phyloP scores from a whole-genome alignment of 2,329 filamentous ascomycete genomes.

The Neonectria ditissima region DNA sequence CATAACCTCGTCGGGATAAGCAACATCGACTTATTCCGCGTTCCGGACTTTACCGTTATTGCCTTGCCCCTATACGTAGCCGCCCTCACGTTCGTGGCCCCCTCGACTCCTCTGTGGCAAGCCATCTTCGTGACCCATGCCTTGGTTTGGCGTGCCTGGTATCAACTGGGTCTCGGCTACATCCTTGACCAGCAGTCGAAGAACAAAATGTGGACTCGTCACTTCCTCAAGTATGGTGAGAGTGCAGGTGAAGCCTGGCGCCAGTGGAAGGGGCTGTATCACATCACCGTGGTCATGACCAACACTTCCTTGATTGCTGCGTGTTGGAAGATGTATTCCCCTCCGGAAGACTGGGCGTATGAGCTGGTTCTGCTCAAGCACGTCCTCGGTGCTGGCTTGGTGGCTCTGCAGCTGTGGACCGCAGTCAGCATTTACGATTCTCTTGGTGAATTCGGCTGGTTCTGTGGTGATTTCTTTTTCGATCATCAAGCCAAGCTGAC shows the following conservation, averaged over 20 bases:
- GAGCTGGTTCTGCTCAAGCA: slow-evolving; percentile 89
- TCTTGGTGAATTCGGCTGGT: slow-evolving; percentile 98
- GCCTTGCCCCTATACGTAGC: slow-evolving; percentile 82
- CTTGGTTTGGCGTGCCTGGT: slow-evolving; percentile 88
- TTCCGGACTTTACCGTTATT: slow-evolving; percentile 84
- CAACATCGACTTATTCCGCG: slow-evolving; percentile 90
- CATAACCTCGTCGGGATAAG: slow-evolving; percentile 86
- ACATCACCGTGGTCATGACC: slow-evolving; percentile 91
- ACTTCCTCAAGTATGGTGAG: slow-evolving; percentile 97
- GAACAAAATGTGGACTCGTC: slow-evolving; percentile 93
- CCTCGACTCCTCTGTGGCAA: slow-evolving; percentile 80
- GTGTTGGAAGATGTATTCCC: slow-evolving; percentile 94
- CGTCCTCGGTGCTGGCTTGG: slow-evolving; percentile 82
- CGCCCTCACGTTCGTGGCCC: slow-evolving; percentile 78
- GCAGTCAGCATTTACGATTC: slow-evolving; percentile 94
- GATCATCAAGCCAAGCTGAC: slow-evolving; percentile 89
- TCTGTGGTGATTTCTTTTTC: slow-evolving; percentile 99
- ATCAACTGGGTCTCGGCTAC: slow-evolving; percentile 86
- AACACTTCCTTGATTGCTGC: slow-evolving; percentile 90
- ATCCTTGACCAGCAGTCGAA: slow-evolving; percentile 88
- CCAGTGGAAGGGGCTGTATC: slow-evolving; percentile 97
- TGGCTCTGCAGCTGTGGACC: slow-evolving; percentile 93
- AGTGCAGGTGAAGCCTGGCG: slow-evolving; percentile 92
- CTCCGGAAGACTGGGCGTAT: slow-evolving; percentile 88
- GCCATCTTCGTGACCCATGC: slow-evolving; percentile 85